Conservation (phyloP, 2,329 filamentous ascomycete species). For the Simplicillium aogashimaense region DNA sequence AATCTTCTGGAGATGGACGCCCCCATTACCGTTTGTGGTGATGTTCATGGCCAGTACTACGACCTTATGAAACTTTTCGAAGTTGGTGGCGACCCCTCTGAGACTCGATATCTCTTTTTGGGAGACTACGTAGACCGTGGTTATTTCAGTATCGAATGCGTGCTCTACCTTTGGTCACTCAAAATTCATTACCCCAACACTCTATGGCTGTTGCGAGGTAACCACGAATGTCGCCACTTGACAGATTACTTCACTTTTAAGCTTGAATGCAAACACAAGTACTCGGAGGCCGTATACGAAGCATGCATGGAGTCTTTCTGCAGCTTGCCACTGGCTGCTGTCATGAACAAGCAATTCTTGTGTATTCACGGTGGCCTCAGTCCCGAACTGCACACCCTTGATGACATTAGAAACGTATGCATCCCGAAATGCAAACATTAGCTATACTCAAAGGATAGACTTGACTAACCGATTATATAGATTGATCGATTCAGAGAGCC, state of each 20-base stretch:
- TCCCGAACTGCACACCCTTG: constrained; percentile 89
- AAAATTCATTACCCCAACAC: constrained; percentile 99
- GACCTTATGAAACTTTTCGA: constrained; percentile 99
- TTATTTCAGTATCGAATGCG: constrained; percentile 99
- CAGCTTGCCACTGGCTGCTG: constrained; percentile 78
- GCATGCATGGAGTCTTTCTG: constrained; percentile 99
- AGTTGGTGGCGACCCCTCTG: constrained; percentile 90
- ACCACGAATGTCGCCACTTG: constrained; percentile 97
- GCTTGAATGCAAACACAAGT: constrained; percentile 99
- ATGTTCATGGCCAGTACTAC: constrained; percentile 98
- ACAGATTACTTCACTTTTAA: constrained; percentile 99
- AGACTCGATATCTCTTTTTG: constrained; percentile 93
- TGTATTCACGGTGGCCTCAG: constrained; percentile 96
- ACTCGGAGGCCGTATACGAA: constrained; percentile 91
- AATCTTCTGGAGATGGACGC: constrained; percentile 99
- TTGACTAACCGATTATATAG: constrained; percentile 30
- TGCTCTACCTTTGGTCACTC: constrained; percentile 92
- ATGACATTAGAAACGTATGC: constrained; percentile 79
- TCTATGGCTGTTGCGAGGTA: constrained; percentile 91
- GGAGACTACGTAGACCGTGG: constrained; percentile 97
- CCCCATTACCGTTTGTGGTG: constrained; percentile 95
- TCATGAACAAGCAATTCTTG: constrained; percentile 99
- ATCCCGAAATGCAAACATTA: not conserved
- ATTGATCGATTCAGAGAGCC: constrained; percentile 98
- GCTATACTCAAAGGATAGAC: not conserved